A percentile compares a stretch with the other conserved stretches of the same genome.
phyloP scores from a whole-genome alignment of 148 eudicot species.

The Polygonum maritimum region DNA sequence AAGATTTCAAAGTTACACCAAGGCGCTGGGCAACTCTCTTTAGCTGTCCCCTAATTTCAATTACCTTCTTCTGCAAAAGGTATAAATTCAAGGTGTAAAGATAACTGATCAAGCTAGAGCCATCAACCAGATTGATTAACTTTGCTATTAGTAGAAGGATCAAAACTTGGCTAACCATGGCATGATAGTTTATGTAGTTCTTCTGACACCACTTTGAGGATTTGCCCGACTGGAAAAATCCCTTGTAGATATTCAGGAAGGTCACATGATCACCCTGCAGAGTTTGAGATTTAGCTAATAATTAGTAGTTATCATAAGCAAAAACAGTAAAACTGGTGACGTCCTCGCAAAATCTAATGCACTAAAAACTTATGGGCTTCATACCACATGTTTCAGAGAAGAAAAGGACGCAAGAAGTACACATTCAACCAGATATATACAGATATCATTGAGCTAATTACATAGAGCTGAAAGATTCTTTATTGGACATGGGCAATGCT shows the following conservation, averaged over 20 bases:
- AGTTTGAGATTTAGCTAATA: neutral
- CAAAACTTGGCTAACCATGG: constrained; percentile 57
- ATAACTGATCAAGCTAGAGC: neutral
- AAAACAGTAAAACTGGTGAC: neutral
- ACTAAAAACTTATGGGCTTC: neutral
- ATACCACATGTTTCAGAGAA: neutral
- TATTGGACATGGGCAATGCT: neutral
- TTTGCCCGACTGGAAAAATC: constrained; percentile 73
- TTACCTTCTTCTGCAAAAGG: constrained; percentile 66
- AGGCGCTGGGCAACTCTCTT: constrained; percentile 70
- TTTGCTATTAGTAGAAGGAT: neutral
- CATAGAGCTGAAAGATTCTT: neutral
- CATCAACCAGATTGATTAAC: neutral
- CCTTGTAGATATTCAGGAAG: constrained; percentile 91
- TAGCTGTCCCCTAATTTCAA: constrained; percentile 78
- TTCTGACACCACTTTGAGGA: constrained; percentile 93
- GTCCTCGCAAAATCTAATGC: neutral
- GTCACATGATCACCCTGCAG: constrained; percentile 97
- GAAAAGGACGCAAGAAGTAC: neutral
- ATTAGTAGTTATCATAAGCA: neutral
- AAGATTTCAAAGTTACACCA: constrained; percentile 69
- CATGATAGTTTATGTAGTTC: constrained; percentile 87
- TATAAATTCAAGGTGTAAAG: neutral
- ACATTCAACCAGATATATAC: neutral
- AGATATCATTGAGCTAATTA: neutral